Evolutionary conservation across 495 filamentous ascomycete species (phyloP), one percentile per base, ranked within the genome.

Genomic region (Aspergillus baeticus): DNA sequence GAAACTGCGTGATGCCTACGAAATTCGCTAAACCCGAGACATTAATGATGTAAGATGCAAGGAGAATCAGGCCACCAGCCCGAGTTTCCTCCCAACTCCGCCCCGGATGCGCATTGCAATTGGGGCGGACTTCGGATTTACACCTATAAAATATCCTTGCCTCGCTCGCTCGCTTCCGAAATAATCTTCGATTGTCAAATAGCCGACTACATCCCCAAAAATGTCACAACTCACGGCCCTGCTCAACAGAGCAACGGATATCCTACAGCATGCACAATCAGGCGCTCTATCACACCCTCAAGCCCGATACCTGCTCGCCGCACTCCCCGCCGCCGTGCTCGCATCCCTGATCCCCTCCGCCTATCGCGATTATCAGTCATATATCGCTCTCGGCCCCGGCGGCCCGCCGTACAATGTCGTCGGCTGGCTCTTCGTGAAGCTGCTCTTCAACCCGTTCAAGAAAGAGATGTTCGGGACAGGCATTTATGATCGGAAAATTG

Each of bases 361-460:
- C 11, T 70, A 71, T 38, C 65, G 64, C 58, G 68, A 73, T 51
- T 76, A 74, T 59, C 41, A 49, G 15, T 58, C 53, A 29, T 76
- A 66, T 49, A 43, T 62, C 2, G 66, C 65, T 43, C 72, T 73
- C 48, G 73, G 73, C 5, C 67, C 65, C 0, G 69, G 69, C 13
- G 71, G 71, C 0, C 18, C 61, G 0, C 73, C 71, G 6, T 59
- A 70, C 44, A 76, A 76, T 43, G 31, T 64, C 2, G 17, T 73
- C 31, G 71, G 73, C 15, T 76, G 73, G 73, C 22, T 72, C 10
- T 23, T 50, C 8, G 68, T 64, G 23, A 64, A 63, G 20, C 22
- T 63, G n/a, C 23, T 69, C 8, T 57, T 69, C 31, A 58, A 65
- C 26, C 71, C 71, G 0, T 68, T 71, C 37, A 50, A 45, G 33